A percentile compares a stretch with the other conserved stretches of the same genome.
phyloP scores from a whole-genome alignment of 2,329 filamentous ascomycete species.

The Aspergillus awamori region DNA sequence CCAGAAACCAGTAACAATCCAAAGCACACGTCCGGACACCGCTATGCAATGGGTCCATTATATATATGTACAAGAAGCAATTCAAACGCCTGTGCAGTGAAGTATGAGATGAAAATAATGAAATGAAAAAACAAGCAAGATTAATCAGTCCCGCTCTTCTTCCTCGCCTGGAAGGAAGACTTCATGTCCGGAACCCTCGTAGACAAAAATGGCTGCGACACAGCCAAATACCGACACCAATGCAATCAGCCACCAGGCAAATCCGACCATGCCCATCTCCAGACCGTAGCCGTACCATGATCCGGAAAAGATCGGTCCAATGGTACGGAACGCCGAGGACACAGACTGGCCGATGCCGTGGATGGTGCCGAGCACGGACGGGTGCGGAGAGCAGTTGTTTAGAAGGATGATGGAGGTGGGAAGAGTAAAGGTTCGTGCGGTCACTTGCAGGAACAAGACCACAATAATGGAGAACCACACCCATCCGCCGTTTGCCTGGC shows the following conservation, averaged over 20 bases:
- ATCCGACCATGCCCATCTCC: slow-evolving; percentile 57
- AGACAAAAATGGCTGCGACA: slow-evolving; percentile 61
- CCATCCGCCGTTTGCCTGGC: slow-evolving; percentile 43
- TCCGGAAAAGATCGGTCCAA: slow-evolving; percentile 60
- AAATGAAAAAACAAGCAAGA: slow-evolving; percentile 1
- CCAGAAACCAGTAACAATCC: neutral
- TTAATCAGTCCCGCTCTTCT: slow-evolving; percentile 23
- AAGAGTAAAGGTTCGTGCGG: slow-evolving; percentile 70
- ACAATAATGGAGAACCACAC: slow-evolving; percentile 69
- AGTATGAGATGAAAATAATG: neutral
- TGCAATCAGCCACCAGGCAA: slow-evolving; percentile 61
- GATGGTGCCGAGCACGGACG: slow-evolving; percentile 61
- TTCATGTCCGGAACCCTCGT: slow-evolving; percentile 68
- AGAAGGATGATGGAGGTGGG: slow-evolving; percentile 62
- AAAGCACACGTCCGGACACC: neutral
- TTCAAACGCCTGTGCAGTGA: too few species aligned
- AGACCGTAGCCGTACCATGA: slow-evolving; percentile 60
- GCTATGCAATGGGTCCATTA: neutral
- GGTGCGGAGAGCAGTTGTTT: slow-evolving; percentile 64
- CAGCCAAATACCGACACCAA: slow-evolving; percentile 60
- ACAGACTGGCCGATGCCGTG: slow-evolving; percentile 62
- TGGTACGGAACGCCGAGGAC: slow-evolving; percentile 57
- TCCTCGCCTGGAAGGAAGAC: slow-evolving; percentile 46
- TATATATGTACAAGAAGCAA: slow-evolving; percentile 2
- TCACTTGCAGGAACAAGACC: slow-evolving; percentile 70